Evolutionary conservation across 805 yeast genomes (phyloP), one percentile per base, ranked within the genome.

Genomic region (Scheffersomyces lignosus): DNA sequence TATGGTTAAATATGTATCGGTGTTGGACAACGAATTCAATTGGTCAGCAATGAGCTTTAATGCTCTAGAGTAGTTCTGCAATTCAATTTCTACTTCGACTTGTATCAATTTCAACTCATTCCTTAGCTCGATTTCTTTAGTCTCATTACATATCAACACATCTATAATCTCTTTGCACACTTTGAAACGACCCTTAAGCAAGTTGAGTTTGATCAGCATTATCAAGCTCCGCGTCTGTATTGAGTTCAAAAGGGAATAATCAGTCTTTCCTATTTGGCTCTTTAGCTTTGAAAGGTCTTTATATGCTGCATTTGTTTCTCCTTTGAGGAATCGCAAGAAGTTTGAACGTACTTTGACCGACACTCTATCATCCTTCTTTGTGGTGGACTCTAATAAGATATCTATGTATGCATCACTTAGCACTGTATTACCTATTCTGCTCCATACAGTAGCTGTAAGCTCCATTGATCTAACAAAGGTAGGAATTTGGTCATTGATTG

Each of bases 391-490:
- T n/a, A 65, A 29, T 0, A 80, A 76, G 23, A 78, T 58, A 3
- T 68, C 71, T n/a, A 62, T 56, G 52, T 78, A 79, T 2, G 73
- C 52, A 12, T 68, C 65, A 14, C 80, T 65, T 18, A 81, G 51
- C 7, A 64, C 58, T 3, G 66, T 64, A 33, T 65, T 64, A 0
- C 87, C 86, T 12, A 73, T 63, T 38, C 80, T 58, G 13, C 60
- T 48, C 87, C 83, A 80, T 20, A 71, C 60, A 3, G 73, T 54
- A 2, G 76, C 64, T 2, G 63, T 53, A 30, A 75, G 45, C 25
- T 70, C 76, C 38, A 80, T 69, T 27, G 71, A 64, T 27, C 73
- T 69, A 25, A 73, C 61, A 43, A 78, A 73, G 20, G 68, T 52
- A 7, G 62, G 56, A 17, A 57, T 56, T 24, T 62, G 66, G 37